These are phyloP conservation scores for Capsicum rhomboideum DNA, from an alignment of 257 asterid genomes.

Conservation along the genomic window DNA sequence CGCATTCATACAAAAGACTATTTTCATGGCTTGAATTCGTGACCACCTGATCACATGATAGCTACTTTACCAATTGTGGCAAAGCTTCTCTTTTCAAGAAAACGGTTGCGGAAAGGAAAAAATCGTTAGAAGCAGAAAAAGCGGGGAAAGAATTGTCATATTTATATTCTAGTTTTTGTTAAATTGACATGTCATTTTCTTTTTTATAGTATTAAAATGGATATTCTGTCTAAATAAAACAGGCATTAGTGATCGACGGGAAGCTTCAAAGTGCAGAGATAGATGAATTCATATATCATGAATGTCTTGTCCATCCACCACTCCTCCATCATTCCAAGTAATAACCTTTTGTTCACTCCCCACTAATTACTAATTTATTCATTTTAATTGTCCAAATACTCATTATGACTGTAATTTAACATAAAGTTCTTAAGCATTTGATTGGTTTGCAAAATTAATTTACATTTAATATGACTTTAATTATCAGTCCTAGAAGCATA, in stretches of 20 bases:
- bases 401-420: background rate
- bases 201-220: too few relatives aligned
- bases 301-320: slow-evolving; percentile 87
- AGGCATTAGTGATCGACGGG: slow-evolving; percentile 95
- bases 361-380: background rate
- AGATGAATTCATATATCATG: slow-evolving; percentile 94
- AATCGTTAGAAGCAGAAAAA: too few relatives aligned
- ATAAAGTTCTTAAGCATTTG: background rate
- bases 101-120: too few relatives aligned
- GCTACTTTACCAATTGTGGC: too few relatives aligned
- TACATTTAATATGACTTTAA: background rate
- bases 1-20: too few relatives aligned
- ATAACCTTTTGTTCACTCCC: background rate
- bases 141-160: too few relatives aligned
- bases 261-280: slow-evolving; percentile 96
- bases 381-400: background rate
- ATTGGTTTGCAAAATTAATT: background rate
- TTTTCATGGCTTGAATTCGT: too few relatives aligned
- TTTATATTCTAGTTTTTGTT: too few relatives aligned
- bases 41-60: too few relatives aligned
- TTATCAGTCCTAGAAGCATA: slow-evolving; percentile 63
- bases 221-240: background rate
- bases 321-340: slow-evolving; percentile 70
- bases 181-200: too few relatives aligned
- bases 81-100: too few relatives aligned